A percentile compares a stretch with the other conserved stretches of the same genome.
phyloP scores from a whole-genome alignment of 1,139 yeast genomes.

The Zygosaccharomyces pseudobailii region DNA sequence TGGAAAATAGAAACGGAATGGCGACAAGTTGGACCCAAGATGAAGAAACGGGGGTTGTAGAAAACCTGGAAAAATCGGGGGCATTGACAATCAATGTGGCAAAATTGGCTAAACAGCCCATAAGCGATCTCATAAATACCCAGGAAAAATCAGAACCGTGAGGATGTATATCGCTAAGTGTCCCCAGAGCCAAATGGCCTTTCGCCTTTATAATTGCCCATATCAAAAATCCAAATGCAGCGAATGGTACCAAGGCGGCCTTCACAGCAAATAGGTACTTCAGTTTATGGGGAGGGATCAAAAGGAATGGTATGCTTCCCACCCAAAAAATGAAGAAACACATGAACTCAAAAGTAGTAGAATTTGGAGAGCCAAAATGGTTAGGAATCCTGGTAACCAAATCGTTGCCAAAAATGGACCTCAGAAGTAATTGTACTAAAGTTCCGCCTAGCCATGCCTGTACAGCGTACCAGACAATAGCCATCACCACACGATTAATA shows the following conservation, averaged over 20 bases:
- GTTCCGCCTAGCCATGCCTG: constrained; percentile 82
- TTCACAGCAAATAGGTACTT: constrained; percentile 79
- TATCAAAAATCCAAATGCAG: constrained; percentile 70
- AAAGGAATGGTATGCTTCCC: constrained; percentile 67
- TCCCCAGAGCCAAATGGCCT: constrained; percentile 30
- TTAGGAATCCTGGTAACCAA: constrained; percentile 46
- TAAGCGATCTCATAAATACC: constrained; percentile 74
- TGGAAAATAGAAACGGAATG: constrained; percentile 71
- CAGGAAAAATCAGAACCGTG: constrained; percentile 41
- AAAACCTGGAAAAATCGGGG: constrained; percentile 86
- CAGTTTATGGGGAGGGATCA: constrained; percentile 75
- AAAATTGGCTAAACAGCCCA: constrained; percentile 79
- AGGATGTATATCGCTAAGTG: constrained; percentile 23
- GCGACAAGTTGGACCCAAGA: constrained; percentile 54
- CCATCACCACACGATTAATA: constrained; percentile 74
- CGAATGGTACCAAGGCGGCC: constrained; percentile 70
- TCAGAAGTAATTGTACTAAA: constrained; percentile 67
- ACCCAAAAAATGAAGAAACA: constrained; percentile 78
- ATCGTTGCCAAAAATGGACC: constrained; percentile 62
- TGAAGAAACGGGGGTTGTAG: constrained; percentile 49
- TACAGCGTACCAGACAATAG: constrained; percentile 80
- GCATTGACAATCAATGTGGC: constrained; percentile 84
- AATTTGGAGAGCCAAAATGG: constrained; percentile 47
- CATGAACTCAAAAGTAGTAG: constrained; percentile 66
- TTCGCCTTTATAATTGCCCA: constrained; percentile 65